Percentiles rank a stretch among this genome's conserved stretches.
phyloP scores from a whole-genome alignment of 1,284 basidiomycete species.

The Cutaneotrichosporon dermatis region DNA sequence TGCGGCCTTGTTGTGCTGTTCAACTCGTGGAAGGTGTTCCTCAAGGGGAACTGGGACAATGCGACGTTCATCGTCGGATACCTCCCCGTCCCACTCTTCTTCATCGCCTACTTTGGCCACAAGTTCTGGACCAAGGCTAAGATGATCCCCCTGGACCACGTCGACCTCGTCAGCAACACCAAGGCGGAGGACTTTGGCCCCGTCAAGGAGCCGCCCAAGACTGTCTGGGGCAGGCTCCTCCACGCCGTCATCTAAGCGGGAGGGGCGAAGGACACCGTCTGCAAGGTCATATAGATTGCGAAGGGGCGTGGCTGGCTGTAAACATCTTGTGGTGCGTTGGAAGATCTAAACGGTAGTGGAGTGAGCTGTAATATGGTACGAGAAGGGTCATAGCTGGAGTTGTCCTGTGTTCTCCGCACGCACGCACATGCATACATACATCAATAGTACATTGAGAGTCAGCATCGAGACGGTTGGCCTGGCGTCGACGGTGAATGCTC shows the following conservation, averaged over 20 bases:
- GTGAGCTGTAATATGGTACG: too few species aligned
- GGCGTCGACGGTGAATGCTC: too few species aligned
- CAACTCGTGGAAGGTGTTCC: conserved; percentile 12
- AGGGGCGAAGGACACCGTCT: too few species aligned
- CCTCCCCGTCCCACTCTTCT: conserved; percentile 15
- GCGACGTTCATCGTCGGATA: conserved; percentile 17
- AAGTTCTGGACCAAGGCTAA: conserved; percentile 32
- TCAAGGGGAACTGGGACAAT: conserved; percentile 13
- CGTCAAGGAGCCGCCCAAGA: conserved; percentile 2
- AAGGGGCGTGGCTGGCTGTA: too few species aligned
- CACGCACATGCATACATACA: too few species aligned
- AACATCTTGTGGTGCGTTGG: too few species aligned
- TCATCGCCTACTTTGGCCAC: conserved; percentile 50
- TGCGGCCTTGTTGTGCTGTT: conserved; percentile 7
- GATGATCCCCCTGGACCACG: conserved; percentile 24
- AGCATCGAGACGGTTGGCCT: too few species aligned
- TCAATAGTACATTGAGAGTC: too few species aligned
- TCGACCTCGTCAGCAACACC: conserved; percentile 31
- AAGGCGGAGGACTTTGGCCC: conserved; percentile 8
- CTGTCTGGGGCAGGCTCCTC: neutral
- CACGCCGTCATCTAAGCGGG: conserved; percentile 15
- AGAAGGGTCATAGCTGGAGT: too few species aligned
- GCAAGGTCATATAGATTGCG: too few species aligned
- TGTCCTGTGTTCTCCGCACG: too few species aligned
- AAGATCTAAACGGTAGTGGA: too few species aligned